Base-by-base conservation (phyloP, 345 rosid genomes). In the Linum lewisii region DNA sequence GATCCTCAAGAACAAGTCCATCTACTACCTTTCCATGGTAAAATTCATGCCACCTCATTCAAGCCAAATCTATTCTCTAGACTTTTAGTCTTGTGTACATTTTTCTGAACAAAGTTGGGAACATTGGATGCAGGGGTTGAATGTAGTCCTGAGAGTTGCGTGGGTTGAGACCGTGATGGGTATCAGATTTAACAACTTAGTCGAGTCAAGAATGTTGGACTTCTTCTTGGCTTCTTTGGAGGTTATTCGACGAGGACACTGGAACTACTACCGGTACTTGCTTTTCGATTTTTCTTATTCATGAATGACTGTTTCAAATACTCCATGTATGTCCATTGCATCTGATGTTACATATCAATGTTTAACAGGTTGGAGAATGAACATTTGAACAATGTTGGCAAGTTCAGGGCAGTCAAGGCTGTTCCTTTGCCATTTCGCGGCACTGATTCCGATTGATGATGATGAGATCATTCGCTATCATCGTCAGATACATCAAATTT, bases 261-360 rank as follows among this genome's bases (percentile, higher is more conserved):
- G 99, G 99, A 93, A 90, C 70, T 93, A 90, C 54, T 90, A 93
- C 81, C 81, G 98, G 98, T 90, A 72, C 61, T 29, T 69, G 36
- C n/a, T n/a, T n/a, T n/a, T n/a, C n/a, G n/a, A n/a, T n/a, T n/a
- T n/a, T n/a, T n/a, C n/a, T n/a, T n/a, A n/a, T 57, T 9, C 8
- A 4, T 5, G 34, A 29, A 29, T 29, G 34, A 29, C 34, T 29
- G 34, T 29, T 29, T 29, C 22, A 23, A 44, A 5, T n/a, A 3
- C n/a, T 20, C 21, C 5, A 18, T 21, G 34, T 2, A 26, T 2
- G 7, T n/a, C n/a, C 34, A 29, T 29, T 29, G 23, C 51, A n/a
- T 20, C 44, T 51, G 14, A 51, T 24, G 20, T 56, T 24, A 0
- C 19, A 19, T 20, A 18, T 14, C 7, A 21, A 25, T 47, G 53